phyloP scores from a whole-genome alignment of 257 asterid species.

The Handroanthus guayacan region DNA sequence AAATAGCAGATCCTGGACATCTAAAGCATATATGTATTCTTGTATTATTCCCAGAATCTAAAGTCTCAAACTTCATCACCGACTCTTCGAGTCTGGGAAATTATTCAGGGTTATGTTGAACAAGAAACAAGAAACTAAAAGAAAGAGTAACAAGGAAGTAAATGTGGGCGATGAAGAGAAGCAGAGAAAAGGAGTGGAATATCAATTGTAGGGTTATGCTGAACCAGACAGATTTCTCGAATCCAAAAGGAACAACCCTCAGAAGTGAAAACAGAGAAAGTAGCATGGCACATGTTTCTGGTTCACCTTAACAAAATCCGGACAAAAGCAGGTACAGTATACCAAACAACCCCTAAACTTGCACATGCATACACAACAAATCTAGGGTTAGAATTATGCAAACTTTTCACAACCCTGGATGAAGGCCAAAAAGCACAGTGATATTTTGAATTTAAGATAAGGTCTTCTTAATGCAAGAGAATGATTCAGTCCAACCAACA shows the following conservation, averaged over 20 bases:
- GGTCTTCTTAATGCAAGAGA: neutral
- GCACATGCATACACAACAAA: neutral
- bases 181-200: no score
- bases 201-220: no score
- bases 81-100: neutral
- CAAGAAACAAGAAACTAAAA: neutral
- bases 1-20: no score
- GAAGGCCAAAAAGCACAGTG: neutral
- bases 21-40: no score
- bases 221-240: no score
- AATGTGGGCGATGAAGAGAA: no score
- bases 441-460: neutral
- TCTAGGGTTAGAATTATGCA: neutral
- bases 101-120: neutral
- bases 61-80: neutral
- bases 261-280: neutral
- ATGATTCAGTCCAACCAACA: neutral
- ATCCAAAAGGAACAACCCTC: neutral
- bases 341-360: neutral
- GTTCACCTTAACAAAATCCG: neutral
- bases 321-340: neutral
- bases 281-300: neutral
- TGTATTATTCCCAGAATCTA: neutral
- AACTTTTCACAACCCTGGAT: neutral
- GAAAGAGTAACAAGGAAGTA: no score